A percentile compares a stretch with the other conserved stretches of the same genome.
Evolutionary conservation across 208 protist species (phyloP).

Genomic region (Trypanosoma rangeli): DNA sequence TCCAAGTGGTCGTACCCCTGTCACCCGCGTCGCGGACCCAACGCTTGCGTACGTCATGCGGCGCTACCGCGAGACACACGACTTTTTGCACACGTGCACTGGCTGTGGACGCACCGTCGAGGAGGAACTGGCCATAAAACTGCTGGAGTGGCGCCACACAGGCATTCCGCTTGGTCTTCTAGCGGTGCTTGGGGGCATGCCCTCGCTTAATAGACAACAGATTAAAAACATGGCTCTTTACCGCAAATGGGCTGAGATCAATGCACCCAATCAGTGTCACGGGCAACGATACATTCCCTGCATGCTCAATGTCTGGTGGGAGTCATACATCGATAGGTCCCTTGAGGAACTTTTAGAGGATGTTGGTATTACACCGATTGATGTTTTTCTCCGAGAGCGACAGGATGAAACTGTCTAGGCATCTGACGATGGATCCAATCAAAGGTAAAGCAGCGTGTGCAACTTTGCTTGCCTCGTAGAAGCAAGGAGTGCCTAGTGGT

Average conservation of each 20-base stretch:
- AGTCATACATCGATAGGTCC: constrained; percentile 59
- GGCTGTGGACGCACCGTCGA: constrained; percentile 78
- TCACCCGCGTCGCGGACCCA: constrained; percentile 65
- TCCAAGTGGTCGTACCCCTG: constrained; percentile 62
- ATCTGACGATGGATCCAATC: neutral
- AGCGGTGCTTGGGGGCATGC: constrained; percentile 60
- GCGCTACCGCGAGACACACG: constrained; percentile 85
- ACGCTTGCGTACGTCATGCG: constrained; percentile 84
- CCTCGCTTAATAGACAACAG: constrained; percentile 53
- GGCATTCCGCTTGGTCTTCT: constrained; percentile 77
- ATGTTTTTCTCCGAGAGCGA: constrained; percentile 40
- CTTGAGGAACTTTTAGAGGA: constrained; percentile 50
- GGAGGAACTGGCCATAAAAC: constrained; percentile 84
- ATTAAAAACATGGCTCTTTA: constrained; percentile 46
- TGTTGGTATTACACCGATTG: constrained; percentile 70
- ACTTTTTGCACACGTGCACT: constrained; percentile 71
- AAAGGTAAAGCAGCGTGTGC: neutral
- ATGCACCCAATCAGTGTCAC: constrained; percentile 56
- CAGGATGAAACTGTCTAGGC: neutral
- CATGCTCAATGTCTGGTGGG: constrained; percentile 77
- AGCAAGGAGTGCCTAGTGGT: too few relatives aligned
- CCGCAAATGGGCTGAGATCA: constrained; percentile 52
- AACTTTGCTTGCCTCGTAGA: neutral
- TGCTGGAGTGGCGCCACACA: constrained; percentile 83
- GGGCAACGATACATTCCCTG: constrained; percentile 45